Percentiles rank a stretch among this genome's conserved stretches.
These are phyloP conservation scores for Phytophthora cactorum DNA, from an alignment of 352 stramenopile species.

Conservation along the genomic window DNA sequence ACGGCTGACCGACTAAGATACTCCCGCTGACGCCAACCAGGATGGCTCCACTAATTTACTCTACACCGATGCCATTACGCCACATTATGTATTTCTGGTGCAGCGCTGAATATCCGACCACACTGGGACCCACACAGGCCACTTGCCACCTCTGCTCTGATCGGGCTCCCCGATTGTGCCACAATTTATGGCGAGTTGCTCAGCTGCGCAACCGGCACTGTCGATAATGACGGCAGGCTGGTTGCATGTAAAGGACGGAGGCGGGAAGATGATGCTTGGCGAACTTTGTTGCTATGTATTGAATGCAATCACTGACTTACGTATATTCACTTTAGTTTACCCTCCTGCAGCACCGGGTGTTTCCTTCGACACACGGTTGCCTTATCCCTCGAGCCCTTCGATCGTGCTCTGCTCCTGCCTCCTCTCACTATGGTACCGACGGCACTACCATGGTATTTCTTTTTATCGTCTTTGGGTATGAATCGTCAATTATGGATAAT, in stretches of 20 bases:
- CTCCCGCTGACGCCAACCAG: neutral
- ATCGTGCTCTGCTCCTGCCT: constrained; percentile 28
- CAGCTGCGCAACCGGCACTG: neutral
- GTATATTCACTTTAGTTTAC: constrained; percentile 26
- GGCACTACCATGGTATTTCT: constrained; percentile 14
- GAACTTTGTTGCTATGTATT: constrained; percentile 1
- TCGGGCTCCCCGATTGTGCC: neutral
- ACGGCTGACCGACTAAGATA: neutral
- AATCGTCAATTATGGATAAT: constrained; percentile 34
- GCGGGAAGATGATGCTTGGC: neutral
- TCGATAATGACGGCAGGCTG: constrained; percentile 1
- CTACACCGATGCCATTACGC: too few species aligned
- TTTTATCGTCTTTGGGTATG: constrained; percentile 25
- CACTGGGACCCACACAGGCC: too few species aligned
- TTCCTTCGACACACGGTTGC: constrained; percentile 22
- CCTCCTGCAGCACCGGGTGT: constrained; percentile 10
- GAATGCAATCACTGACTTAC: constrained; percentile 23
- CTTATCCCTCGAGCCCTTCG: constrained; percentile 26
- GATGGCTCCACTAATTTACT: neutral
- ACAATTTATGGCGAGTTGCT: neutral
- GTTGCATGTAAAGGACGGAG: constrained; percentile 10
- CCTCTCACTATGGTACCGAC: constrained; percentile 22
- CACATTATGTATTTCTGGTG: constrained; percentile 1
- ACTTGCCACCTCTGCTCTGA: constrained; percentile 1
- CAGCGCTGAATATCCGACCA: neutral